Conservation (phyloP, 352 stramenopile genomes). For the Pythium oligandrum region DNA sequence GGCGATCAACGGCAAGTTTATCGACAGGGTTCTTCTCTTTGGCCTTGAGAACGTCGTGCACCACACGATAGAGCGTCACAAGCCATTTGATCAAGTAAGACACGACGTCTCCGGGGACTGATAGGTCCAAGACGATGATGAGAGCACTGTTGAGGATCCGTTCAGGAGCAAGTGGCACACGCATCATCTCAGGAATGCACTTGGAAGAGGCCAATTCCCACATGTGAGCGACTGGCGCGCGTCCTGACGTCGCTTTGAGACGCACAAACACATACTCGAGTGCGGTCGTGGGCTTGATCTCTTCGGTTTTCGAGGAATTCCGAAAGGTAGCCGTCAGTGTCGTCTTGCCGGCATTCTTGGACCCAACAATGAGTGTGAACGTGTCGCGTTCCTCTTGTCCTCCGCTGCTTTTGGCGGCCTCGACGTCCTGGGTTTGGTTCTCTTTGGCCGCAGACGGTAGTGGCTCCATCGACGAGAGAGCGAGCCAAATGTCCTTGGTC, state of each 20-base stretch:
- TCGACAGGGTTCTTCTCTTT: constrained; percentile 71
- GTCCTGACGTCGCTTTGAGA: constrained; percentile 43
- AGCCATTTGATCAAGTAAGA: constrained; percentile 80
- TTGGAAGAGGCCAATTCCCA: constrained; percentile 88
- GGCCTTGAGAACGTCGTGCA: constrained; percentile 47
- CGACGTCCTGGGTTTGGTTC: constrained; percentile 11
- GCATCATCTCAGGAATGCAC: constrained; percentile 80
- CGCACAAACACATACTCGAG: constrained; percentile 90
- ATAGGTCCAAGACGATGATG: constrained; percentile 84
- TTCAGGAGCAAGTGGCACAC: constrained; percentile 73
- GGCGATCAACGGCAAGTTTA: constrained; percentile 45
- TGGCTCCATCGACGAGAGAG: constrained; percentile 52
- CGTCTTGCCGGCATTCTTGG: constrained; percentile 74
- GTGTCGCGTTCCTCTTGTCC: constrained; percentile 55
- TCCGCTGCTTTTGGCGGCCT: constrained; percentile 7
- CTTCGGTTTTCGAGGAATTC: constrained; percentile 64
- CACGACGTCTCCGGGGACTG: constrained; percentile 71
- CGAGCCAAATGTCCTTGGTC: constrained; percentile 66
- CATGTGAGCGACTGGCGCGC: constrained; percentile 76
- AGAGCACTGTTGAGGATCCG: constrained; percentile 70
- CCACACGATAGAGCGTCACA: constrained; percentile 39
- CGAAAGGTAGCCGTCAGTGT: constrained; percentile 67
- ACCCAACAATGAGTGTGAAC: constrained; percentile 65
- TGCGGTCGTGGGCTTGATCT: constrained; percentile 89
- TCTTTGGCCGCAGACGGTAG: constrained; percentile 20